A percentile compares a stretch with the other conserved stretches of the same genome.
Evolutionary conservation across 1,284 basidiomycete species (phyloP).

Genomic region (Malassezia equina): DNA sequence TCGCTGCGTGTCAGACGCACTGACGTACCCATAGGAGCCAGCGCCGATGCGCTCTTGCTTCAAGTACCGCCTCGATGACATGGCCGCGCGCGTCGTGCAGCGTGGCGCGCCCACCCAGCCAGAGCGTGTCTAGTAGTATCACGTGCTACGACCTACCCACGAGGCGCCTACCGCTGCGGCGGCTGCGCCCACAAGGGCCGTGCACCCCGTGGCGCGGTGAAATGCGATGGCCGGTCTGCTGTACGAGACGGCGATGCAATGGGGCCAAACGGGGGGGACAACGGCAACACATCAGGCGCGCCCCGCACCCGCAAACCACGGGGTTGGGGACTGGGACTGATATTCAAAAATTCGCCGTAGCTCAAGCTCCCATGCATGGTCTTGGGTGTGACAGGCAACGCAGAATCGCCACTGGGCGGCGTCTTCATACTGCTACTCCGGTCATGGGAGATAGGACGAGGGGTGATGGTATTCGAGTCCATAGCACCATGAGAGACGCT

Average conservation of each 20-base stretch:
- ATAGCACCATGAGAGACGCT: conserved; percentile 5
- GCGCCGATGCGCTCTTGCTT: conserved; percentile 78
- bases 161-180: background rate
- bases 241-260: background rate
- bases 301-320: background rate
- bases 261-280: background rate
- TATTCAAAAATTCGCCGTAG: conserved; percentile 12
- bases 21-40: conserved; percentile 40
- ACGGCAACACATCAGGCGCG: background rate
- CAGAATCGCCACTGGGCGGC: conserved; percentile 2
- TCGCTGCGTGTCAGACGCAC: conserved; percentile 18
- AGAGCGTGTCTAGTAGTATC: background rate
- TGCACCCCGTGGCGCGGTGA: background rate
- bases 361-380: background rate
- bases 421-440: conserved; percentile 10
- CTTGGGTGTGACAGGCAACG: conserved; percentile 12
- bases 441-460: conserved; percentile 11
- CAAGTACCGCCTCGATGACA: conserved; percentile 56
- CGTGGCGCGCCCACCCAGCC: background rate
- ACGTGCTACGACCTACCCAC: background rate
- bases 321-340: conserved; percentile 13
- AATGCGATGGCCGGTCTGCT: background rate
- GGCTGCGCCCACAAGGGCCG: conserved; percentile 15
- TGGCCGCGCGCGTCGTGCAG: background rate
- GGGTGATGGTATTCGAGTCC: background rate